phyloP scores from a whole-genome alignment of 225 moss, liverwort and hornwort species.

The Physcomitrellopsis africana region DNA sequence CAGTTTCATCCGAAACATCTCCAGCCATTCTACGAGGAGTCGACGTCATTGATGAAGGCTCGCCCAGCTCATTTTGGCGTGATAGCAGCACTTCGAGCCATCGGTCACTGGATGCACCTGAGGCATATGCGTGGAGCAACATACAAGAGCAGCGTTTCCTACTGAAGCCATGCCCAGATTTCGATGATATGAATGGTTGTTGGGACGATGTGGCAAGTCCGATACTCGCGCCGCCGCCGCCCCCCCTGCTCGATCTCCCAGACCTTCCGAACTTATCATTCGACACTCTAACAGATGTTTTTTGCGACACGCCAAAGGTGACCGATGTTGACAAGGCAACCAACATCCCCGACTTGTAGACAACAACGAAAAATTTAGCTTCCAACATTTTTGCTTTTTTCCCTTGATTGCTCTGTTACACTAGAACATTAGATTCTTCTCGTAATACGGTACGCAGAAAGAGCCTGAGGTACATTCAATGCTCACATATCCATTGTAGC shows the following conservation, averaged over 20 bases:
- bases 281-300: constrained; percentile 46
- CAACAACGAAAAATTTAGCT: neutral
- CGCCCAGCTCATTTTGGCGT: constrained; percentile 63
- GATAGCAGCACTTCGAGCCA: constrained; percentile 31
- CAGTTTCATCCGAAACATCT: constrained; percentile 50
- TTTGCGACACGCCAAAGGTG: constrained; percentile 45
- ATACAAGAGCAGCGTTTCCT: constrained; percentile 37
- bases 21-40: constrained; percentile 36
- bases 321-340: constrained; percentile 15
- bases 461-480: too few relatives aligned
- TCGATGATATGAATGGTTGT: constrained; percentile 33
- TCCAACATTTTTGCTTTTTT: too few relatives aligned
- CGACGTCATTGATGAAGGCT: constrained; percentile 35
- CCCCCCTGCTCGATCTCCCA: constrained; percentile 47
- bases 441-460: too few relatives aligned
- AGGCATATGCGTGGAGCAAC: constrained; percentile 30
- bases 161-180: constrained; percentile 36
- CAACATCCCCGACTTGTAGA: constrained; percentile 31
- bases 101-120: constrained; percentile 4
- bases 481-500: too few relatives aligned
- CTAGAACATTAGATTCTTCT: too few relatives aligned
- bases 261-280: constrained; percentile 46
- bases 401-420: too few relatives aligned
- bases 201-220: constrained; percentile 37
- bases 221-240: constrained; percentile 29